phyloP scores from a whole-genome alignment of 2,329 filamentous ascomycete genomes.

The Bipolaris cookei region DNA sequence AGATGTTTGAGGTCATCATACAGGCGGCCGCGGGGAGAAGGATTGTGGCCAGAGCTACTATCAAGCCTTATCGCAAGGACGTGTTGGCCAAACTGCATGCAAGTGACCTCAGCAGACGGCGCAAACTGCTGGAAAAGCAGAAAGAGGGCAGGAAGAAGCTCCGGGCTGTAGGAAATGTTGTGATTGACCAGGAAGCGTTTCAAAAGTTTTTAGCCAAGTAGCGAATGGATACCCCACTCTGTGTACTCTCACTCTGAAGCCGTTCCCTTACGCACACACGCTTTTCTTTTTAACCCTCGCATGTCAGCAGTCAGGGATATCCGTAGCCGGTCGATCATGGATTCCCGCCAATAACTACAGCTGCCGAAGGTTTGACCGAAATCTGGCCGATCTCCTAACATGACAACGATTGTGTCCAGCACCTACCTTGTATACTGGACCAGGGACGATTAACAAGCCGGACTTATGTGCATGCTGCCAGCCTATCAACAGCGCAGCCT shows the following conservation, averaged over 20 bases:
- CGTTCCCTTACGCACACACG: neutral
- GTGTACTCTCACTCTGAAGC: neutral
- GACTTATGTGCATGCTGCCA: neutral
- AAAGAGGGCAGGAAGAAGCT: slow-evolving; percentile 93
- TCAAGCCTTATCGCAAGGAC: slow-evolving; percentile 97
- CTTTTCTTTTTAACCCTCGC: neutral
- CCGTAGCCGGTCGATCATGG: neutral
- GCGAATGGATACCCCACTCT: slow-evolving; percentile 11
- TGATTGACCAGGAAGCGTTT: slow-evolving; percentile 96
- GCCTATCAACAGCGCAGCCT: neutral
- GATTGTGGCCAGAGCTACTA: slow-evolving; percentile 88
- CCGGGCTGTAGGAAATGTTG: slow-evolving; percentile 80
- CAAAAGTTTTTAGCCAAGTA: slow-evolving; percentile 87
- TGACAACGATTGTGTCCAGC: neutral
- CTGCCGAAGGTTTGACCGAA: neutral
- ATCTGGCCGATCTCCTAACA: neutral
- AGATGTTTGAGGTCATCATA: slow-evolving; percentile 97
- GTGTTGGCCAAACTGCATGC: slow-evolving; percentile 93
- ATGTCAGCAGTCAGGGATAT: neutral
- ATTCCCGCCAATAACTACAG: neutral
- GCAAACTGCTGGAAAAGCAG: slow-evolving; percentile 93
- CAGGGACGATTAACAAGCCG: neutral
- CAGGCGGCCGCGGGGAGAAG: slow-evolving; percentile 84
- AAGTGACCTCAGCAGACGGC: slow-evolving; percentile 79
- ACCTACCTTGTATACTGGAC: neutral